Conservation (phyloP, 73 alveolate genomes). For the Paramecium tetraurelia region DNA sequence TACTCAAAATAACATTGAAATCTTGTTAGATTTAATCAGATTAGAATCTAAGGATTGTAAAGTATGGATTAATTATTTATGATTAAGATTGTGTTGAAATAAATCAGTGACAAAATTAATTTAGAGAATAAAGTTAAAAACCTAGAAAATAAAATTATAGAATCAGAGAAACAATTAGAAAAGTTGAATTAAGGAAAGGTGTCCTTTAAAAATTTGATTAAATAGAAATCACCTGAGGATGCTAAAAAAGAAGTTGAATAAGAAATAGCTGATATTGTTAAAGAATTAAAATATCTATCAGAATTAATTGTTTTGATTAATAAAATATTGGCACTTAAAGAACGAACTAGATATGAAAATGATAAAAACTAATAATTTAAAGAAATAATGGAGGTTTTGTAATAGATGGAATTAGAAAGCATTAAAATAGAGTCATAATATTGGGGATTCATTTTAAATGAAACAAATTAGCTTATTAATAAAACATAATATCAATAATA, state of each 20-base stretch:
- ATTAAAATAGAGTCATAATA: background rate
- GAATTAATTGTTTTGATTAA: background rate
- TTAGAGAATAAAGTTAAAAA: background rate
- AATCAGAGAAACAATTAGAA: background rate
- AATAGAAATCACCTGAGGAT: background rate
- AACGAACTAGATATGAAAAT: background rate
- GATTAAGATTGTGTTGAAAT: background rate
- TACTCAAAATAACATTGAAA: background rate
- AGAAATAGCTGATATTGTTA: background rate
- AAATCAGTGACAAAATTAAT: background rate
- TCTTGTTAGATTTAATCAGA: background rate
- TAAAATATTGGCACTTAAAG: background rate
- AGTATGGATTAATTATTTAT: background rate
- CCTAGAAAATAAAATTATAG: background rate
- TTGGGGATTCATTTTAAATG: background rate
- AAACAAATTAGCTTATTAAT: background rate
- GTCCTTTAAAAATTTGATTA: background rate
- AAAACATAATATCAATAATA: background rate
- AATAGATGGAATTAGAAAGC: background rate
- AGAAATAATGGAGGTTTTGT: background rate
- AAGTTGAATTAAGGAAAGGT: background rate
- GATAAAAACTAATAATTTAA: background rate
- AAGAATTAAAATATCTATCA: background rate
- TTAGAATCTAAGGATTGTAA: constrained; percentile 38
- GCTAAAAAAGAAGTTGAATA: background rate